Conservation (phyloP, 257 asterid species). For the Perilla frutescens region DNA sequence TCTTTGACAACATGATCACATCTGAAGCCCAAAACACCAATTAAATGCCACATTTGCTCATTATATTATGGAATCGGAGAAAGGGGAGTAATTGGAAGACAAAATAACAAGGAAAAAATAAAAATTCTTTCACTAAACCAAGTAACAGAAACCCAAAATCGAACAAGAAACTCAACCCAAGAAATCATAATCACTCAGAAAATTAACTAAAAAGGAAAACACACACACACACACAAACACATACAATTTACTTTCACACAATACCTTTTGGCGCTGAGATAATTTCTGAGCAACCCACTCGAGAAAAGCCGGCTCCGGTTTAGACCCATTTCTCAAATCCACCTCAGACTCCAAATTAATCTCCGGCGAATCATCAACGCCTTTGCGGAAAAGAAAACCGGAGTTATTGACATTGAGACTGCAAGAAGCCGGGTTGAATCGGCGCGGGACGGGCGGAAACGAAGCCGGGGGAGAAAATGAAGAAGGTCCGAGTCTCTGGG, state of each 20-base stretch:
- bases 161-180: slow-evolving; percentile 13
- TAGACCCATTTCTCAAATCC: slow-evolving; percentile 48
- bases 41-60: background rate
- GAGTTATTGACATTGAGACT: slow-evolving; percentile 29
- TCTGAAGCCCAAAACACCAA: background rate
- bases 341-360: slow-evolving; percentile 24
- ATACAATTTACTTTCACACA: background rate
- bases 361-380: slow-evolving; percentile 29
- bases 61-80: background rate
- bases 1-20: background rate
- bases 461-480: slow-evolving; percentile 20
- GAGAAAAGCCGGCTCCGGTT: slow-evolving; percentile 44
- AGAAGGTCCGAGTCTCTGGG: slow-evolving; percentile 33
- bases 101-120: background rate
- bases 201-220: background rate
- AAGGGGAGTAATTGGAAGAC: background rate
- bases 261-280: slow-evolving; percentile 56
- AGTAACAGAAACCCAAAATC: background rate
- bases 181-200: slow-evolving; percentile 8
- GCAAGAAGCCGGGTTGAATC: slow-evolving; percentile 49
- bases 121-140: background rate
- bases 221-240: too few relatives aligned
- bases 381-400: slow-evolving; percentile 29
- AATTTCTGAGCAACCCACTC: slow-evolving; percentile 37
- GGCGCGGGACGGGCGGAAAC: slow-evolving; percentile 34